These are phyloP conservation scores for Mallotus repandus DNA, from an alignment of 441 rosid genomes.

Conservation along the genomic window DNA sequence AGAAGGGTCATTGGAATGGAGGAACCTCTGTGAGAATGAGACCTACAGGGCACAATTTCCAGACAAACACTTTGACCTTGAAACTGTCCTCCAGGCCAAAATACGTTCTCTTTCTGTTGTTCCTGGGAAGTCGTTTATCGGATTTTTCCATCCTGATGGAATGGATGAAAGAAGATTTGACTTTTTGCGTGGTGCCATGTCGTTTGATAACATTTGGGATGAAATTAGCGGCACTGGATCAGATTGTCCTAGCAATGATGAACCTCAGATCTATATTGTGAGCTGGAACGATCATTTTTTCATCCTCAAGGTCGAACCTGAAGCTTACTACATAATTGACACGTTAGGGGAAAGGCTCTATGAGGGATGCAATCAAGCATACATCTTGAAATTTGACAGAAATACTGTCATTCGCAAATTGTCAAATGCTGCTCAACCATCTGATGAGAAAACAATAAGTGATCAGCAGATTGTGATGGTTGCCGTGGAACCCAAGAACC, in stretches of 20 bases:
- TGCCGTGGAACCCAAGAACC: constrained; percentile 28
- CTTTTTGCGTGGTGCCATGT: constrained; percentile 76
- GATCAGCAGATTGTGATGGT: constrained; percentile 34
- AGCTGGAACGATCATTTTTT: constrained; percentile 97
- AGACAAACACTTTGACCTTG: constrained; percentile 89
- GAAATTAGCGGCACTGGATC: constrained; percentile 55
- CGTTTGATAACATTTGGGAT: constrained; percentile 89
- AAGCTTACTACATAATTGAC: constrained; percentile 84
- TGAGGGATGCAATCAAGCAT: constrained; percentile 92
- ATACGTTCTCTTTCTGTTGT: constrained; percentile 60
- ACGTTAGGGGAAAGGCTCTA: constrained; percentile 85
- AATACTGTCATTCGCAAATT: constrained; percentile 46
- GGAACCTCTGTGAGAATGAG: constrained; percentile 72
- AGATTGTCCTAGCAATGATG: constrained; percentile 32
- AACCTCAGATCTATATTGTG: constrained; percentile 64
- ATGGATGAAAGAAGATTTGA: constrained; percentile 63
- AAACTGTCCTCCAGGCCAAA: constrained; percentile 78
- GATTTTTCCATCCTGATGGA: constrained; percentile 83
- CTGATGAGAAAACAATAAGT: constrained; percentile 42
- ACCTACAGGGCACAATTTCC: constrained; percentile 65
- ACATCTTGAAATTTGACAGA: constrained; percentile 68
- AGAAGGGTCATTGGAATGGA: constrained; percentile 88
- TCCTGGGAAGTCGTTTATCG: constrained; percentile 70
- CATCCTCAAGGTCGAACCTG: constrained; percentile 66
- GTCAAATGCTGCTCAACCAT: constrained; percentile 27